Percentiles rank a stretch among this genome's conserved stretches.
Conservation (phyloP, 352 stramenopile genomes). For the Phytophthora constricta region DNA sequence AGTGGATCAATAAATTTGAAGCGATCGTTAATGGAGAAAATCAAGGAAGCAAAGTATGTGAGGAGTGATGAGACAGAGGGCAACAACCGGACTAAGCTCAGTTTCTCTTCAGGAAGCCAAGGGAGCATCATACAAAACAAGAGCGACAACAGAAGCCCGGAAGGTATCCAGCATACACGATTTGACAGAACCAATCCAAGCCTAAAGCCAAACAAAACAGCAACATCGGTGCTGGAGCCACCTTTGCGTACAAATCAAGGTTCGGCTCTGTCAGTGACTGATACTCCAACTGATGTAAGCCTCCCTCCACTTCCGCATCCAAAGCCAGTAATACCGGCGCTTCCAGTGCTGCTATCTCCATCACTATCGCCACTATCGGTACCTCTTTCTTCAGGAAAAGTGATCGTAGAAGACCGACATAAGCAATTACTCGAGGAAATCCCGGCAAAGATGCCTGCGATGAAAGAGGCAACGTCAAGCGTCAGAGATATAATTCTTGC, state of each 20-base stretch:
- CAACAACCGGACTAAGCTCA: background rate
- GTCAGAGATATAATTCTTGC: conserved; percentile 10
- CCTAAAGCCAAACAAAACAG: background rate
- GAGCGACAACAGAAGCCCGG: too few relatives aligned
- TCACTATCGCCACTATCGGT: background rate
- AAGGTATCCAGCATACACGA: too few relatives aligned
- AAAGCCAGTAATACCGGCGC: conserved; percentile 30
- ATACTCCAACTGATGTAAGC: background rate
- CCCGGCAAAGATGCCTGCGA: background rate
- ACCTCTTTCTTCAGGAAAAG: background rate
- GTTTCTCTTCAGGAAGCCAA: background rate
- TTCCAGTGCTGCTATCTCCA: conserved; percentile 1
- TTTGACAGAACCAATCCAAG: background rate
- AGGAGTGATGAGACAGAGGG: background rate
- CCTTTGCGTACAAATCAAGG: background rate
- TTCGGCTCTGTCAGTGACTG: background rate
- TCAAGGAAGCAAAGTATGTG: conserved; percentile 48
- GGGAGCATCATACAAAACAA: too few relatives aligned
- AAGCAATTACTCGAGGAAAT: background rate
- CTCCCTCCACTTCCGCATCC: conserved; percentile 25
- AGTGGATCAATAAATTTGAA: conserved; percentile 15
- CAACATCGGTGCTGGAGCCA: background rate
- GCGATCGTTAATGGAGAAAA: conserved; percentile 44
- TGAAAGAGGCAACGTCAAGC: background rate
- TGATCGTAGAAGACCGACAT: background rate